Evolutionary conservation across 2,329 filamentous ascomycete genomes (phyloP).

Genomic region (Diaporthe sp.): DNA sequence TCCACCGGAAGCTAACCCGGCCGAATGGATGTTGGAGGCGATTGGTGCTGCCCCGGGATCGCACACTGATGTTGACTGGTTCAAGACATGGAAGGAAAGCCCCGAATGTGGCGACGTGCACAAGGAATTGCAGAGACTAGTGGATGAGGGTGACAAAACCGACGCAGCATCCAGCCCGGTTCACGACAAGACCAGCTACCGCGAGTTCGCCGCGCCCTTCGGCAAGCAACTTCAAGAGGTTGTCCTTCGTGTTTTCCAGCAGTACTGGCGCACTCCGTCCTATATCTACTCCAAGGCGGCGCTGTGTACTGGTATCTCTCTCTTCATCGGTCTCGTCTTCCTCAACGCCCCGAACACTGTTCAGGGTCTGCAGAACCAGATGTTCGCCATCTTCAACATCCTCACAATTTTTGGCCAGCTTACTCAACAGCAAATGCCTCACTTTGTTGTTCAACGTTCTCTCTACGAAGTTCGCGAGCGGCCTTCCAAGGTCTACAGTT

Average conservation of each 20-base stretch:
- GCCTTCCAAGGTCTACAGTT: constrained; percentile 78
- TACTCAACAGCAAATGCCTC: constrained; percentile 77
- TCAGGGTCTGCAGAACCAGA: constrained; percentile 79
- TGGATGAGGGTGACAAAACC: constrained; percentile 51
- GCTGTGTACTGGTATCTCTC: constrained; percentile 65
- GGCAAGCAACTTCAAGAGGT: constrained; percentile 71
- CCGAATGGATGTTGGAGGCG: constrained; percentile 82
- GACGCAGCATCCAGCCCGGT: constrained; percentile 44
- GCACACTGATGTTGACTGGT: constrained; percentile 75
- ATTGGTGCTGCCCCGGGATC: constrained; percentile 76
- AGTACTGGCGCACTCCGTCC: constrained; percentile 80
- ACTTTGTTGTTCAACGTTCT: constrained; percentile 77
- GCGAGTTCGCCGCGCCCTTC: constrained; percentile 81
- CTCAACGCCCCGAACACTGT: constrained; percentile 71
- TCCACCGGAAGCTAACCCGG: constrained; percentile 80
- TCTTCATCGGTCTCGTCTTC: constrained; percentile 81
- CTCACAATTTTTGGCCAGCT: constrained; percentile 77
- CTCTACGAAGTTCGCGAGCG: constrained; percentile 80
- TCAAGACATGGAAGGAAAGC: constrained; percentile 71
- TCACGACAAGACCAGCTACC: constrained; percentile 57
- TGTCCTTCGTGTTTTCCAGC: constrained; percentile 74
- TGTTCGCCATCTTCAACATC: constrained; percentile 80
- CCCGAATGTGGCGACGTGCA: constrained; percentile 70
- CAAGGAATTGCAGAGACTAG: constrained; percentile 70
- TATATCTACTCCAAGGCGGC: constrained; percentile 79